Percentiles rank a stretch among this genome's conserved stretches.
Evolutionary conservation across 148 eudicot genomes (phyloP).

Genomic region (Talinum fruticosum): DNA sequence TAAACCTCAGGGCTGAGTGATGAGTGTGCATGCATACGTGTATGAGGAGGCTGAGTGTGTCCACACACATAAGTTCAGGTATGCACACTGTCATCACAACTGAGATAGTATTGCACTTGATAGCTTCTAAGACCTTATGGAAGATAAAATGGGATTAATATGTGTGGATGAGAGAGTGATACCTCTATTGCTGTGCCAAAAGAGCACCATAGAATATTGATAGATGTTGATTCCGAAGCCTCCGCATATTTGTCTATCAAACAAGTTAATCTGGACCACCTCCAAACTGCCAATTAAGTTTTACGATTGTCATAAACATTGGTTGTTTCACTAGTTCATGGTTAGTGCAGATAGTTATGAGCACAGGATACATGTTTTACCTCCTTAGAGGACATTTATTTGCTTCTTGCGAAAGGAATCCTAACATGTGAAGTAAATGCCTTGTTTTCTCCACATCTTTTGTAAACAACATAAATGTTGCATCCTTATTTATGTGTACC

Average conservation of each 20-base stretch:
- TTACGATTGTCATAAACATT: slow-evolving; percentile 20
- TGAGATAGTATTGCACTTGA: no score
- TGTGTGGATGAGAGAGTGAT: slow-evolving; percentile 3
- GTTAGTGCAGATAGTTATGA: neutral
- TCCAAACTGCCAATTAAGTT: slow-evolving; percentile 64
- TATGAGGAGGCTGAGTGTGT: neutral
- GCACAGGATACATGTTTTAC: slow-evolving; percentile 23
- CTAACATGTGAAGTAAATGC: slow-evolving; percentile 45
- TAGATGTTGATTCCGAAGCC: slow-evolving; percentile 37
- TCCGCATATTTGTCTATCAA: slow-evolving; percentile 48
- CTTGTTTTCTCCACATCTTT: slow-evolving; percentile 47
- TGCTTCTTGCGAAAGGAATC: slow-evolving; percentile 26
- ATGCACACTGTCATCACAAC: neutral
- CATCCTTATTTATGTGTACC: slow-evolving; percentile 39
- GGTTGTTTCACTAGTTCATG: neutral
- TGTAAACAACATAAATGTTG: slow-evolving; percentile 40
- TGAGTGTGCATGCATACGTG: neutral
- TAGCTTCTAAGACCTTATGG: neutral
- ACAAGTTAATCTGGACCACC: slow-evolving; percentile 50
- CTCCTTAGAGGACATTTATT: slow-evolving; percentile 37
- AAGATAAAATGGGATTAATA: neutral
- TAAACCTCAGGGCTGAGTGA: neutral
- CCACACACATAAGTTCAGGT: neutral
- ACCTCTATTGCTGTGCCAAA: slow-evolving; percentile 43
- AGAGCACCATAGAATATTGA: slow-evolving; percentile 67